These are phyloP conservation scores for Annulohypoxylon moriforme DNA, from an alignment of 495 filamentous ascomycete genomes.

Conservation along the genomic window DNA sequence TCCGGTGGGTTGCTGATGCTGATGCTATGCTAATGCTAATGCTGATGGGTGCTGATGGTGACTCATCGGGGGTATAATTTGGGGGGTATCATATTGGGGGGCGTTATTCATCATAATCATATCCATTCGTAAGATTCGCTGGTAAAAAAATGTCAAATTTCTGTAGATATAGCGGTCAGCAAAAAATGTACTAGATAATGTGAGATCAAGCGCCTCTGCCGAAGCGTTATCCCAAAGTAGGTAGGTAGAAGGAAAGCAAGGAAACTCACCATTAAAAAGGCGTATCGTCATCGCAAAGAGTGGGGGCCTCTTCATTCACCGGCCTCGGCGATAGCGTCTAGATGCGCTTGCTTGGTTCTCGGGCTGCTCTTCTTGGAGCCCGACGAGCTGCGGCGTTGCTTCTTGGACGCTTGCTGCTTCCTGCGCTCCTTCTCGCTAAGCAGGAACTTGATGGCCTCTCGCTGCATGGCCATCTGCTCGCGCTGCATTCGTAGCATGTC, in stretches of 20 bases:
- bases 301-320: constrained; percentile 42
- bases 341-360: constrained; percentile 59
- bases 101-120: constrained; percentile 36
- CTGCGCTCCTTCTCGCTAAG: constrained; percentile 62
- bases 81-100: constrained; percentile 39
- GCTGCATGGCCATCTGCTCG: constrained; percentile 58
- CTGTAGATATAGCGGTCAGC: not conserved
- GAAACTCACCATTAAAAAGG: constrained; percentile 43
- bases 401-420: constrained; percentile 45
- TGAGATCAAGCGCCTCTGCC: not conserved
- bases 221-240: not conserved
- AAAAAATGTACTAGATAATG: not conserved
- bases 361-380: constrained; percentile 56
- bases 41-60: not conserved
- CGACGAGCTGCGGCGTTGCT: constrained; percentile 46
- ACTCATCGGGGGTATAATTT: constrained; percentile 2
- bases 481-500: constrained; percentile 58
- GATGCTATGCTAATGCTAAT: not conserved
- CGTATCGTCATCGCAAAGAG: constrained; percentile 24
- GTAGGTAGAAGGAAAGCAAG: not conserved
- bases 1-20: not conserved
- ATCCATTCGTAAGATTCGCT: constrained; percentile 22
- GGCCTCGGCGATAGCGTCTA: constrained; percentile 62
- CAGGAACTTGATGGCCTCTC: constrained; percentile 57
- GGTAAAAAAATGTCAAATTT: constrained; percentile 21